Evolutionary conservation across 1,139 yeast species (phyloP), one percentile per base, ranked within the genome.

Genomic region (Arxiozyma telluris): DNA sequence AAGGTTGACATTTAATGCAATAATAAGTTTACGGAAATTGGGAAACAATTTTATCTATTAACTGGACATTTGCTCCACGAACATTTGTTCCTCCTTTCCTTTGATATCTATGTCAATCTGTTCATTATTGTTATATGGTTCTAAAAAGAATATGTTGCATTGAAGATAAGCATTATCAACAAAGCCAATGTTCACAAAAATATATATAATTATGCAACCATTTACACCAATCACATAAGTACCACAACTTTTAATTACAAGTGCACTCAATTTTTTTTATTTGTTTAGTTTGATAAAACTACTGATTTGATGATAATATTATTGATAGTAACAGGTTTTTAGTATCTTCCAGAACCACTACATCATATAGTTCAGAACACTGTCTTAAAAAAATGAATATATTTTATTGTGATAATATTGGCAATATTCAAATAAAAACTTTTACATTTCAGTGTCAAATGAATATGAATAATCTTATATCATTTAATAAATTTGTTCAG

Each of bases 71-170:
- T n/a, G n/a, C n/a, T n/a, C n/a, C n/a, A n/a, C n/a, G n/a, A n/a
- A n/a, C n/a, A n/a, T n/a, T n/a, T n/a, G n/a, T n/a, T n/a, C n/a
- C n/a, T n/a, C n/a, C n/a, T n/a, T n/a, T n/a, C n/a, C n/a, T n/a
- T n/a, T n/a, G n/a, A n/a, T n/a, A n/a, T n/a, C n/a, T n/a, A n/a
- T n/a, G n/a, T n/a, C 25, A 59, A 79, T 96, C 57, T 97, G 97
- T 0, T 84, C 94, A 6, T 79, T 88, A 41, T 90, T 87, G n/a
- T 69, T 90, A 90, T 72, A 90, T 90, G 96, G 88, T 96, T 0
- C 97, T 97, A 7, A 96, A 89, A 70, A 76, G 95, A 66, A 39
- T 50, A 66, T 61, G 51, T n/a, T 17, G 22, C 11, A 23, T 12
- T 4, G 27, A 41, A 44, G 47, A 46, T 12, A n/a, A 45, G 5